phyloP scores from a whole-genome alignment of 495 filamentous ascomycete species.

The Penicillium psychrofluorescens region DNA sequence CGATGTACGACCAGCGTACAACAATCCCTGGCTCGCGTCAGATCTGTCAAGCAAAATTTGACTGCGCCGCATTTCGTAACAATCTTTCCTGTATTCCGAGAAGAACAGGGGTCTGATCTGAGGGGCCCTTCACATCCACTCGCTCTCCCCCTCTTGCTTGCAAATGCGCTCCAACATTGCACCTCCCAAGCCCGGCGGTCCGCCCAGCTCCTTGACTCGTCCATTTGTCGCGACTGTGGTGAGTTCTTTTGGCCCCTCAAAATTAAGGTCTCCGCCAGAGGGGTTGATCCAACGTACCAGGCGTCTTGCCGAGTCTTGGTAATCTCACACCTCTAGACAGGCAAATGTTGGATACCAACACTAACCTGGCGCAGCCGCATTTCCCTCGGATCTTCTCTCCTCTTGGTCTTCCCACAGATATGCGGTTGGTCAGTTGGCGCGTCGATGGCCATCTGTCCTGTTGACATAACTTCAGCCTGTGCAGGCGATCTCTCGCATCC shows the following conservation, averaged over 20 bases:
- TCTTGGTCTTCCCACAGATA: constrained; percentile 8
- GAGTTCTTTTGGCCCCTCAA: constrained; percentile 1
- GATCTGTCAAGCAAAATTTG: constrained; percentile 14
- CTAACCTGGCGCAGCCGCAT: constrained; percentile 2
- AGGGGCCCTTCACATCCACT: constrained; percentile 6
- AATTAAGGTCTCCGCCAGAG: constrained; percentile 20
- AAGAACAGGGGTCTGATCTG: constrained; percentile 3
- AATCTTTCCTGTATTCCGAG: constrained; percentile 2
- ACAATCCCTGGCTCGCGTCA: constrained; percentile 12
- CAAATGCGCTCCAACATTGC: constrained; percentile 10
- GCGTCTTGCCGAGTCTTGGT: constrained; percentile 14
- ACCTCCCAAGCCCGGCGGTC: constrained; percentile 4
- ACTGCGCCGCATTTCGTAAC: constrained; percentile 21
- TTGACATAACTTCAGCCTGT: constrained; percentile 24
- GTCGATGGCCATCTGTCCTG: constrained; percentile 3
- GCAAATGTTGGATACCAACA: constrained; percentile 7
- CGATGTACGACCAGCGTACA: constrained; percentile 7
- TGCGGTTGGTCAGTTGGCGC: constrained; percentile 10
- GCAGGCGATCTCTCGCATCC: constrained; percentile 5
- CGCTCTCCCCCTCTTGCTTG: constrained; percentile 8
- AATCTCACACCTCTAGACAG: constrained; percentile 7
- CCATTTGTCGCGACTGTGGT: constrained; percentile 8
- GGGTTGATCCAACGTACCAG: constrained; percentile 29
- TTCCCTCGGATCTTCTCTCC: constrained; percentile 14
- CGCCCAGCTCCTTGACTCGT: constrained; percentile 1